Evolutionary conservation across 176 grass and related monocot genomes (phyloP).

Genomic region (Aegilops speltoides): DNA sequence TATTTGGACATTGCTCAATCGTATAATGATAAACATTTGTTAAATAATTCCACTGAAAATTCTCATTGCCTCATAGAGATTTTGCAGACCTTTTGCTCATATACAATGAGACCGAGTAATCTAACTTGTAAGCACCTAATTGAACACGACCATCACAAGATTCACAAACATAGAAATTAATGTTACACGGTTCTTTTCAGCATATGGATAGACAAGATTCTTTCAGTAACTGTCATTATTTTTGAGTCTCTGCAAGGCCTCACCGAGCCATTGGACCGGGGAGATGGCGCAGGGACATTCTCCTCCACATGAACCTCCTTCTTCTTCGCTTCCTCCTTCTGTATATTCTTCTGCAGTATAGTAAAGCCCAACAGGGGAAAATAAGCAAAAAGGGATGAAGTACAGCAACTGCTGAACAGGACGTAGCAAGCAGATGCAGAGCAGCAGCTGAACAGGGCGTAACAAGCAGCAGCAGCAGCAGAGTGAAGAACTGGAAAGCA

Average conservation of each 20-base stretch:
- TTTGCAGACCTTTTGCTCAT: not conserved
- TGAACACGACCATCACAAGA: not conserved
- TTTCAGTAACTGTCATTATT: not conserved
- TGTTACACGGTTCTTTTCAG: not conserved
- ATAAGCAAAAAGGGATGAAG: constrained; percentile 18
- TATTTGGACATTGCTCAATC: not conserved
- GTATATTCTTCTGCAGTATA: constrained; percentile 63
- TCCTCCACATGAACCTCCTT: constrained; percentile 94
- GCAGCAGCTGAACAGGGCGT: not conserved
- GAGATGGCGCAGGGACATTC: constrained; percentile 84
- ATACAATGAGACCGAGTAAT: not conserved
- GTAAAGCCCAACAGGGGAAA: not conserved
- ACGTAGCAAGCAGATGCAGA: not conserved
- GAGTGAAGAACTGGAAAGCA: not conserved
- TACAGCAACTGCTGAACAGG: not conserved
- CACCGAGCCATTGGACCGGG: constrained; percentile 77
- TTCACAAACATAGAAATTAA: not conserved
- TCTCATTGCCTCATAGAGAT: not conserved
- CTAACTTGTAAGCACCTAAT: not conserved
- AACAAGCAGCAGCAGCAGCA: not conserved
- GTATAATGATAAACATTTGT: not conserved
- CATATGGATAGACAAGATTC: not conserved
- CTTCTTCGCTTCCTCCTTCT: constrained; percentile 98
- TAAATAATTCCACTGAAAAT: not conserved
- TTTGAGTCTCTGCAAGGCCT: not conserved